Base-by-base conservation (phyloP, 2,329 filamentous ascomycete genomes). In the Fusarium setosum region DNA sequence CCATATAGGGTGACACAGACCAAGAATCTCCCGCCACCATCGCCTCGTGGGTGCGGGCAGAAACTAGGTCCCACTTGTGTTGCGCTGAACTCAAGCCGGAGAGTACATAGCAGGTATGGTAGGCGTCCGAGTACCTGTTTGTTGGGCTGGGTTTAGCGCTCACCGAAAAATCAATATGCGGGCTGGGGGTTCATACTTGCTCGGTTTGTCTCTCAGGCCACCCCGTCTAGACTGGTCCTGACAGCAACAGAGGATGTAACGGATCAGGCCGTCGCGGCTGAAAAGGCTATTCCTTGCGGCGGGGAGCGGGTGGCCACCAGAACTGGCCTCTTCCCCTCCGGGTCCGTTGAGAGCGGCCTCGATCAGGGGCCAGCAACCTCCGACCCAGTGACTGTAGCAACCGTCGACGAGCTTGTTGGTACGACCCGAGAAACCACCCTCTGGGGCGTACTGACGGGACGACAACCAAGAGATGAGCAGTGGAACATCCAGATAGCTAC, bases 391-490 rank as follows among this genome's bases (percentile, higher is more conserved):
- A 76, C 93, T 97, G 81, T 99, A 99, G 81, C 96, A 99, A 42
- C 95, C 96, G 77, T 99, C 96, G 29, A 98, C 96, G 29, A 99
- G 86, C 81, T 99, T 99, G 84, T 98, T 98, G 24, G 95, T 97
- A 70, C 96, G 91, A 62, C 96, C 96, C 37, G 93, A 92, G 74
- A 97, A 94, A 32, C 96, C 96, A 66, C 94, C 94, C 77, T 98
- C 96, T 4, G 95, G 96, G 26, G 90, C 89, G 76, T 95, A 92
- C 78, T 99, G 96, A 60, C 94, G 90, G 41, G 92, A 89, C 8
- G 93, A 95, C 35, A 99, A 87, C 94, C 96, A 99, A 61, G 90
- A 89, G 45, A 96, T 85, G 53, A 99, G 85, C 50, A 88, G 83
- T 62, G 90, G 86, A 54, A 97, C 80, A 77, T 98, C 85, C 60